Evolutionary conservation across 2,329 filamentous ascomycete genomes (phyloP), one percentile per base, ranked within the genome.

Genomic region (Cercospora nicotianae): DNA sequence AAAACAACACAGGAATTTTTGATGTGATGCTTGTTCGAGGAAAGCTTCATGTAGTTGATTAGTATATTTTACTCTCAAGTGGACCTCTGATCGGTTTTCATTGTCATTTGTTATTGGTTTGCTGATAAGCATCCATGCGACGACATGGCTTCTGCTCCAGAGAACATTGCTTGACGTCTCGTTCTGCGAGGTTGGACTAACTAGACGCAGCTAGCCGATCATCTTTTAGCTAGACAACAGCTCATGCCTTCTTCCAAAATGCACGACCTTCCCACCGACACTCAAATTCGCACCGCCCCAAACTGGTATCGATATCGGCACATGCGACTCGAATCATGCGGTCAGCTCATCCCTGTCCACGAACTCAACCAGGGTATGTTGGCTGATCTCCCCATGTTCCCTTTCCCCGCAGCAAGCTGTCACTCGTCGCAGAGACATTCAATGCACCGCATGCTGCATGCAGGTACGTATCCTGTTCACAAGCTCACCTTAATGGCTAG

Each of bases 401-500:
- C 28, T 36, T 59, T 31, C 55, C 55, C 55, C 55, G 30, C 55
- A 59, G 31, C 31, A 39, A 33, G 33, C 13, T 39, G 13, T 39
- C 12, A 13, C 33, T 16, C 13, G 12, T 39, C 33, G 33, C 33
- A n/a, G 33, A 13, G 12, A 39, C 33, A 39, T 16, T 33, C 31
- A 33, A 33, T 33, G 31, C 31, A 33, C 3, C 31, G 31, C 13
- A 7, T 5, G 13, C 33, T 16, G 33, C 33, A 39, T 13, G 55
- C 55, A 59, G 55, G 30, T 63, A 39, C 61, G 48, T 55, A 59
- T 48, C 59, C 51, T 16, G 36, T 57, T 63, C 61, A 51, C 13
- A n/a, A 36, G 23, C 62, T 57, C 45, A 66, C 64, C 64, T 63
- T 57, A 66, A 66, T 66, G 64, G 64, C 28, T 55, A 42, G 59